Percentiles rank a stretch among this genome's conserved stretches.
Evolutionary conservation across 192 early-diverging fungal species (phyloP).

Genomic region (Coemansia erecta): DNA sequence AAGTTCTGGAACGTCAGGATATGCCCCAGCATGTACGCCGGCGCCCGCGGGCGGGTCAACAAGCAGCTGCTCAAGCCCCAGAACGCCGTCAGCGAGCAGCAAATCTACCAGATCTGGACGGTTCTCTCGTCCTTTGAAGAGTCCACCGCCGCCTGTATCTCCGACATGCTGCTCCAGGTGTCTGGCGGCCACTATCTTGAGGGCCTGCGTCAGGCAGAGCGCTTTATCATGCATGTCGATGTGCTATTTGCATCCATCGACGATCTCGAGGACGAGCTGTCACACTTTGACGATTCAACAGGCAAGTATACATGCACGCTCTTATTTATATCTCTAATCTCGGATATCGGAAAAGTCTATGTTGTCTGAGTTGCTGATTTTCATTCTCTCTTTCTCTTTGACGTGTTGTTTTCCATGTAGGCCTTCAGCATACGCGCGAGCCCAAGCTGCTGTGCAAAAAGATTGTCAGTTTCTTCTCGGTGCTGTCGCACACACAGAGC

Average conservation of each 20-base stretch:
- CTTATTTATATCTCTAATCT: neutral
- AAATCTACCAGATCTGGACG: conserved; percentile 84
- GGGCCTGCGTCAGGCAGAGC: conserved; percentile 76
- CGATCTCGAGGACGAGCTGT: conserved; percentile 73
- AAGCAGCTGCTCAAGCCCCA: conserved; percentile 49
- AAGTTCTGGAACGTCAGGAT: conserved; percentile 66
- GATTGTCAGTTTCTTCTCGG: conserved; percentile 91
- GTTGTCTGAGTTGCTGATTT: neutral
- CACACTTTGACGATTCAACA: conserved; percentile 62
- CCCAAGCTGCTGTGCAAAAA: conserved; percentile 95
- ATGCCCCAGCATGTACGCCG: conserved; percentile 48
- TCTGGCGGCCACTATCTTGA: conserved; percentile 80
- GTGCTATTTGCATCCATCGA: conserved; percentile 89
- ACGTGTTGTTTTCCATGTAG: conserved; percentile 10
- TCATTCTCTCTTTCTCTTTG: conserved; percentile 2
- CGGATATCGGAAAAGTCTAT: neutral
- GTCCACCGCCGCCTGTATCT: conserved; percentile 91
- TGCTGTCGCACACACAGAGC: conserved; percentile 74
- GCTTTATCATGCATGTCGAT: conserved; percentile 90
- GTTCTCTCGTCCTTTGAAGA: conserved; percentile 96
- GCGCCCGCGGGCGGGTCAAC: conserved; percentile 43
- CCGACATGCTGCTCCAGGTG: conserved; percentile 90
- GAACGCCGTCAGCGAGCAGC: conserved; percentile 67
- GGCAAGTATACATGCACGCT: conserved; percentile 24
- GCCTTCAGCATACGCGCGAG: conserved; percentile 77